These are phyloP conservation scores for Jacaranda copaia DNA, from an alignment of 257 asterid genomes.

Conservation along the genomic window DNA sequence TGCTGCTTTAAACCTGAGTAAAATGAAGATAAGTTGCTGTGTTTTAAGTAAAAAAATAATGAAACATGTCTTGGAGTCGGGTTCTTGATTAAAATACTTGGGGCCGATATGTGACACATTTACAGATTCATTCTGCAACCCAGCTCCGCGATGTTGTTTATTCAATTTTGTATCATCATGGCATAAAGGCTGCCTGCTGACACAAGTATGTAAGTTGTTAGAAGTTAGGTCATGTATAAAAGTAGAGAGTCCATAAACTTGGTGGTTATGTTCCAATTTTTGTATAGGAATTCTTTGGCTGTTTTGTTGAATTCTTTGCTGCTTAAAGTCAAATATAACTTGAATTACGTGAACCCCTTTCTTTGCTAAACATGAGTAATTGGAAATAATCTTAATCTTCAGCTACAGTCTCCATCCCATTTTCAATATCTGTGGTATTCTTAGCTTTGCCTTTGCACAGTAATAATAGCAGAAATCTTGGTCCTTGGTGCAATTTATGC, in stretches of 20 bases:
- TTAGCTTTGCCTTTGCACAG: too few species aligned
- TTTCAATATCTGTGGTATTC: too few species aligned
- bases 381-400: too few species aligned
- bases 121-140: background rate
- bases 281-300: slow-evolving; percentile 39
- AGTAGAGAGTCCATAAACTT: slow-evolving; percentile 23
- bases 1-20: too few species aligned
- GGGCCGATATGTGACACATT: background rate
- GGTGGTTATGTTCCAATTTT: slow-evolving; percentile 20
- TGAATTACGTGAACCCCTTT: background rate
- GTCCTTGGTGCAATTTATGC: too few species aligned
- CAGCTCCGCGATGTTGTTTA: slow-evolving; percentile 6
- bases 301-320: slow-evolving; percentile 1
- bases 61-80: background rate
- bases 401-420: too few species aligned
- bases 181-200: slow-evolving; percentile 25
- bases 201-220: background rate
- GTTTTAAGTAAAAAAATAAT: background rate
- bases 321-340: background rate
- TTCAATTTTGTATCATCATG: slow-evolving; percentile 16
- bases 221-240: slow-evolving; percentile 37
- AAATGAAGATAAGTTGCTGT: background rate
- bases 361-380: too few species aligned
- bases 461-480: too few species aligned
- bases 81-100: too few species aligned